Evolutionary conservation across 2,329 filamentous ascomycete species (phyloP), one percentile per base, ranked within the genome.

Genomic region (Botrytis aclada): DNA sequence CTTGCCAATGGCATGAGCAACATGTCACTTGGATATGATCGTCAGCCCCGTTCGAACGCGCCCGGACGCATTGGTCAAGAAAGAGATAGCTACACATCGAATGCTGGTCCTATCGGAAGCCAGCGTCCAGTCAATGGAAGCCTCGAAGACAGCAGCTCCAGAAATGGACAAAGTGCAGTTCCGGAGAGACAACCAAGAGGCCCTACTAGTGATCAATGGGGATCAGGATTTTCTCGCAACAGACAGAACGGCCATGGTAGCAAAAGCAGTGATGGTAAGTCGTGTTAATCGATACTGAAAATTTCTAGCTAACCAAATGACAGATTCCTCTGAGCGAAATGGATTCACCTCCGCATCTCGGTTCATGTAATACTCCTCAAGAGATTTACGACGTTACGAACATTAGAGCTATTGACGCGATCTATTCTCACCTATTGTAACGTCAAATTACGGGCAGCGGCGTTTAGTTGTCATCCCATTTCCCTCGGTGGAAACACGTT

Each of bases 161-260:
- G 79, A 73, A 80, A 77, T 70, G 77, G 79, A 29, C 60, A 75
- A n/a, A 71, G 77, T 7, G 71, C 77, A 39, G 85, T 85, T 16
- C 88, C 88, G 4, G 89, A 91, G 77, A 84, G 89, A 73, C 89
- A 91, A 81, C 89, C 89, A n/a, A 85, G 88, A 39, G 88, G 88
- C 41, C 89, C 89, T 39, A 89, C 89, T 29, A 78, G 75, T 37
- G 76, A 73, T 2, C 87, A 88, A 78, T 90, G 89, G 88, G 88
- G 89, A 79, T 83, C 82, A 62, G 83, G 82, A 43, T 91, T 90
- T 77, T 84, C 82, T 54, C 87, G 89, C 73, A 82, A 82, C 74
- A 86, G 89, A 66, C 79, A 86, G 71, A 89, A 89, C 77, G 89
- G 89, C 34, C 89, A 91, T 79, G 85, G 86, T 80, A 86, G 88